A percentile compares a stretch with the other conserved stretches of the same genome.
phyloP scores from a whole-genome alignment of 202 grass and related monocot species.

The Alloteropsis angusta region DNA sequence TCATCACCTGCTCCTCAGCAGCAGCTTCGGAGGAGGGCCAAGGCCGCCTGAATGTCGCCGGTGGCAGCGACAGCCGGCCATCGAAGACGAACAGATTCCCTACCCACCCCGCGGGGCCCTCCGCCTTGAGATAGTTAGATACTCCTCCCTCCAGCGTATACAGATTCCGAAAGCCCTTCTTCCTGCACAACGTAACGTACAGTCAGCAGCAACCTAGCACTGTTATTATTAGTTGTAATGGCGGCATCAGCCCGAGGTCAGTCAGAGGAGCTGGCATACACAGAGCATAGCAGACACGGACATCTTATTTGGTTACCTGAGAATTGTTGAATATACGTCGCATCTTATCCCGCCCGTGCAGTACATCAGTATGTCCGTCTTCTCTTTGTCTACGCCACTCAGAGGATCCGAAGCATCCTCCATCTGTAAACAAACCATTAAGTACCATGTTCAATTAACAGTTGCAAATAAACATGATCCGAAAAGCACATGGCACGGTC shows the following conservation, averaged over 20 bases:
- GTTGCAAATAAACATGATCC: neutral
- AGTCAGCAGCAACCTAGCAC: neutral
- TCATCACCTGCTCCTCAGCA: neutral
- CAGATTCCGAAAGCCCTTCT: slow-evolving; percentile 70
- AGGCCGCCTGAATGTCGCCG: slow-evolving; percentile 35
- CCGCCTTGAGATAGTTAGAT: slow-evolving; percentile 82
- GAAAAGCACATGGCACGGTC: neutral
- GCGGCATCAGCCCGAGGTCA: neutral
- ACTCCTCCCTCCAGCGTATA: slow-evolving; percentile 80
- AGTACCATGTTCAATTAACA: neutral
- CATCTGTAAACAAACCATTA: slow-evolving; percentile 35
- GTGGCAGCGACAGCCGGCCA: slow-evolving; percentile 68
- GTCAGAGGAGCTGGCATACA: neutral
- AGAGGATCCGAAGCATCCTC: slow-evolving; percentile 53
- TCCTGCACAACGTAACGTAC: slow-evolving; percentile 28
- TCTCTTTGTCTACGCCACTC: slow-evolving; percentile 52
- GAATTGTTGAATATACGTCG: slow-evolving; percentile 82
- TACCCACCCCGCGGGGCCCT: slow-evolving; percentile 61
- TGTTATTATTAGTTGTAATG: no score
- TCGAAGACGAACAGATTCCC: slow-evolving; percentile 94
- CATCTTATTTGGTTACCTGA: slow-evolving; percentile 44
- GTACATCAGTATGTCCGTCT: slow-evolving; percentile 91
- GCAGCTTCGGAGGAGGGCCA: neutral
- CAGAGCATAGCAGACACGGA: no score
- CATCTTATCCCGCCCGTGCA: slow-evolving; percentile 92